phyloP scores from a whole-genome alignment of 352 stramenopile species.

The Globisporangium sylvaticum region DNA sequence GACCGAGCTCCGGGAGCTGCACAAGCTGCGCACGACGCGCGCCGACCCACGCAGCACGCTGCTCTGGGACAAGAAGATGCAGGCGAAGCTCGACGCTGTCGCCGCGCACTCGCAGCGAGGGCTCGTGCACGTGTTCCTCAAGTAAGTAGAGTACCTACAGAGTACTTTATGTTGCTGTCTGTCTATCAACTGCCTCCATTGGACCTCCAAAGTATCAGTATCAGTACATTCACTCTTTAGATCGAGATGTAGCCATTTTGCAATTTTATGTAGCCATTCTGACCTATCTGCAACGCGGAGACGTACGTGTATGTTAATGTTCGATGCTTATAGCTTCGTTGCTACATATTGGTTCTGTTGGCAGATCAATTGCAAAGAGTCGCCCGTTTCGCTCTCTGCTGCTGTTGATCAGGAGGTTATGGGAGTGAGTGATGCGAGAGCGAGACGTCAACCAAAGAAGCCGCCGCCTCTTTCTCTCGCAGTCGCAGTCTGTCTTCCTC shows the following conservation, averaged over 20 bases:
- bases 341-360: background rate
- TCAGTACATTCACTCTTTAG: background rate
- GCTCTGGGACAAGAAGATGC: constrained; percentile 72
- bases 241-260: background rate
- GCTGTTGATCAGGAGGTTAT: background rate
- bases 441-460: background rate
- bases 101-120: constrained; percentile 50
- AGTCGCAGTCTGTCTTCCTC: background rate
- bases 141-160: constrained; percentile 17
- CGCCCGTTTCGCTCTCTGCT: background rate
- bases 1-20: constrained; percentile 55
- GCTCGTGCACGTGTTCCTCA: constrained; percentile 60
- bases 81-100: constrained; percentile 49
- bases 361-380: background rate
- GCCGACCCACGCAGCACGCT: constrained; percentile 70
- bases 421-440: background rate
- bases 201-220: background rate
- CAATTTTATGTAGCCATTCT: background rate
- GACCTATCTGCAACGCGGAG: background rate
- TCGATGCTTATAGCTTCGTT: background rate
- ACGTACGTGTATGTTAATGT: background rate
- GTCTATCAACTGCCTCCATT: background rate
- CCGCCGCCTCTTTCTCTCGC: background rate
- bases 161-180: background rate
- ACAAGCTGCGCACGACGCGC: constrained; percentile 76